Percentiles rank a stretch among this genome's conserved stretches.
Evolutionary conservation across 2,329 filamentous ascomycete genomes (phyloP).

Genomic region (Biscogniauxia sp.): DNA sequence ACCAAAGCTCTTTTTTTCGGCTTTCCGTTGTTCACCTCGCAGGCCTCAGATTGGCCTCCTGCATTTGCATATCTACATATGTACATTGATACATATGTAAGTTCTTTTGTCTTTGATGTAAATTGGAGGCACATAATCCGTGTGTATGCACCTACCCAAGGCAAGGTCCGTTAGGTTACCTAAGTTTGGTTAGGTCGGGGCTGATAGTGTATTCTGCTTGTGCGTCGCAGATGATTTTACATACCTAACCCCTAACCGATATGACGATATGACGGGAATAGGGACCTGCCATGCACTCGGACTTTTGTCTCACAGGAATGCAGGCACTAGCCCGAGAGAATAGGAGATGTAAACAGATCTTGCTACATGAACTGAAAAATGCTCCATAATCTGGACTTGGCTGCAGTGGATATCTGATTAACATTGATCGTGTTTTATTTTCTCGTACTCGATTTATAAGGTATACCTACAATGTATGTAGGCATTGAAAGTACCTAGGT

Average conservation of each 20-base stretch:
- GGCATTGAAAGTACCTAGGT: too few species aligned
- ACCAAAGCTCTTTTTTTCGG: background rate
- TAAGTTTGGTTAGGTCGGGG: too few species aligned
- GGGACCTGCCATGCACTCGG: background rate
- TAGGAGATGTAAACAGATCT: background rate
- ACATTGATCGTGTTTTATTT: too few species aligned
- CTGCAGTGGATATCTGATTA: too few species aligned
- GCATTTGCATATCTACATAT: background rate
- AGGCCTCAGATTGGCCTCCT: background rate
- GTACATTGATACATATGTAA: too few species aligned
- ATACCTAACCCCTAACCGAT: too few species aligned
- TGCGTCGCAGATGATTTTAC: background rate
- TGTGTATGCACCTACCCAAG: too few species aligned
- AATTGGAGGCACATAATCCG: too few species aligned
- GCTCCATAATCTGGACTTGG: too few species aligned
- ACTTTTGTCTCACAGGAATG: background rate
- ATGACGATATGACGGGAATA: background rate
- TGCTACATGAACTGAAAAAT: background rate
- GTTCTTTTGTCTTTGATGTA: background rate
- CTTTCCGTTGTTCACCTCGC: background rate
- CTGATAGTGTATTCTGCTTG: too few species aligned
- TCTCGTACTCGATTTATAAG: background rate
- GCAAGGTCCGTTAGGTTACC: too few species aligned
- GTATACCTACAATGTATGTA: too few species aligned
- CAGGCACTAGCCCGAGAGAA: background rate